Evolutionary conservation across 192 early-diverging fungal species (phyloP), one percentile per base, ranked within the genome.

Genomic region (Podila minutissima): DNA sequence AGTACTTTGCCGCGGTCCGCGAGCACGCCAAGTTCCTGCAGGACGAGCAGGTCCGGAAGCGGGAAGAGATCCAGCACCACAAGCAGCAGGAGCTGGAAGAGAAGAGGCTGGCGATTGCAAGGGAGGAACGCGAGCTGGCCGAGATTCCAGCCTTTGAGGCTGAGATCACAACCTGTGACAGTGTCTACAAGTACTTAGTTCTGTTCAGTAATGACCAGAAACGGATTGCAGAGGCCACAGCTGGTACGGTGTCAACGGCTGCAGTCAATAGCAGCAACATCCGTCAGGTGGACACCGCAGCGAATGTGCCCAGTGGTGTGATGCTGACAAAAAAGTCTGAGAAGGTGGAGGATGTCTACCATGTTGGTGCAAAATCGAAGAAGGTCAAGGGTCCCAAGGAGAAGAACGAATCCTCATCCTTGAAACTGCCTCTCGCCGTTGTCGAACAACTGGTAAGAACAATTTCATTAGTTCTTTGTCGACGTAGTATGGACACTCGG

Each of bases 161-260:
- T 70, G 96, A 98, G 75, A 97, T 98, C 71, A 79, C 84, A 67
- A 87, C 84, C 46, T 96, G 95, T 86, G 90, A 91, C 59, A 89
- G 88, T 67, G 83, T 98, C 50, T 89, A 96, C 64, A 82, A 86
- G 29, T 93, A 93, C 69, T 86, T 97, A 50, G 19, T 51, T 5
- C 59, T 60, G 48, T 70, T 62, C 31, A 62, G 68, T 22, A 31
- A 50, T 48, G 59, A 79, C 32, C 71, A 74, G 15, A 59, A 82
- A 13, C 72, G 67, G 4, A 62, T 67, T 46, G 66, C 67, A 55
- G 79, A 62, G 33, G 74, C 63, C 69, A 49, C 31, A 69, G 22
- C 41, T 57, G 1, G 62, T 58, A 41, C 65, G 17, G 28, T 64
- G 53, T 66, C 63, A 38, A 32, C 72, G 29, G 71, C 70, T 84